phyloP scores from a whole-genome alignment of 495 filamentous ascomycete species.

The Hyaloscypha bicolor region DNA sequence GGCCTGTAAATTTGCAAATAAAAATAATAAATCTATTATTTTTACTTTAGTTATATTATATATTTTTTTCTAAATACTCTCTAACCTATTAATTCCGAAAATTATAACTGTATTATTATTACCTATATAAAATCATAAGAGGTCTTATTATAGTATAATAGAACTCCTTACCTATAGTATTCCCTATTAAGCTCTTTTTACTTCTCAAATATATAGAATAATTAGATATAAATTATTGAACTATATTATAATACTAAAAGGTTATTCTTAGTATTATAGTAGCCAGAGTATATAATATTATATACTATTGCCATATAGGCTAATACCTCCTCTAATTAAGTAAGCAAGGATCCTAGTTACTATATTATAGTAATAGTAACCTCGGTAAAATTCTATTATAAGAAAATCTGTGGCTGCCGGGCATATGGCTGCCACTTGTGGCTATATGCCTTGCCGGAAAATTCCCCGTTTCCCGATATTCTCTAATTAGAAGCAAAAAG shows the following conservation, averaged over 20 bases:
- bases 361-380: slow-evolving; percentile 13
- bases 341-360: slow-evolving; percentile 20
- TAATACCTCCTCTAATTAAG: slow-evolving; percentile 23
- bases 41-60: too few relatives aligned
- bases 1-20: neutral
- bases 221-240: slow-evolving; percentile 13
- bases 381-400: slow-evolving; percentile 14
- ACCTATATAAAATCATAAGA: neutral
- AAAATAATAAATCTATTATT: too few relatives aligned
- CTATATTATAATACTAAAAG: slow-evolving; percentile 16
- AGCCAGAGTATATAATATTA: slow-evolving; percentile 2
- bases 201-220: slow-evolving; percentile 9
- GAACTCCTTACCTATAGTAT: neutral
- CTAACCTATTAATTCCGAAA: slow-evolving; percentile 4
- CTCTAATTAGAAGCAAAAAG: too few relatives aligned
- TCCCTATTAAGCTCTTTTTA: slow-evolving; percentile 6
- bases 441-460: slow-evolving; percentile 14
- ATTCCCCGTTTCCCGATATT: too few relatives aligned
- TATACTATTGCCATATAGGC: slow-evolving; percentile 17
- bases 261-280: too few relatives aligned
- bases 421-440: slow-evolving; percentile 16
- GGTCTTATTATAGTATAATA: too few relatives aligned
- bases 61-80: too few relatives aligned
- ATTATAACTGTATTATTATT: neutral
- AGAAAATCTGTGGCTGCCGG: slow-evolving; percentile 17